Evolutionary conservation across 1,284 basidiomycete species (phyloP), one percentile per base, ranked within the genome.

Genomic region (Puccinia novopanici): DNA sequence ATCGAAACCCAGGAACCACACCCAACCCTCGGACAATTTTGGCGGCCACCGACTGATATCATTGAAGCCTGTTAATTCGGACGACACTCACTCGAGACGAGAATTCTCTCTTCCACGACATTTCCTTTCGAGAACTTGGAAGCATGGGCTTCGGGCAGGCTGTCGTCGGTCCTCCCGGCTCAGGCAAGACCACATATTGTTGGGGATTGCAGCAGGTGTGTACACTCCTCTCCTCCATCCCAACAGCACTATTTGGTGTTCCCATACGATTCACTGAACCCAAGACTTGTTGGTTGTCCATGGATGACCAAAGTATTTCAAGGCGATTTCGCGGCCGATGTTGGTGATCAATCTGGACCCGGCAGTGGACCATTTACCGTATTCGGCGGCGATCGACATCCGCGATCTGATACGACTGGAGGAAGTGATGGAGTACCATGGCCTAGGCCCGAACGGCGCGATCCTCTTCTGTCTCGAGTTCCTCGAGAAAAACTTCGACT

Each of bases 391-490:
- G 0, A 88, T 99, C 83, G 91, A 93, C 85, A 92, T 99, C 81
- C 89, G 92, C 0, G 90, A 90, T 0, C 90, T 99, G 81, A 93
- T 99, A 84, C 94, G 92, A 0, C 90, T 99, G 34, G 88, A 92
- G 72, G 92, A 94, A 84, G 94, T 91, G 27, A 97, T 98, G 95
- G 87, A 90, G 5, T 91, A 92, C 82, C 90, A 92, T 82, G 90
- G 90, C 0, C 89, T 99, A 0, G 97, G 97, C 0, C 97, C 97
- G 0, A 99, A 99, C 83, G 97, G 97, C 6, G 96, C 91, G 2
- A 95, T 98, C 91, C 88, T 99, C 22, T 99, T 95, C 85, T 96
- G 94, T 85, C 93, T 98, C 89, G 97, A 99, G 86, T 98, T 98
- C 85, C 89, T 99, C 30, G 95, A 99, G 84, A 91, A 90, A 34